Evolutionary conservation across 345 rosid species (phyloP).

Genomic region (Euphorbia tirucalli): DNA sequence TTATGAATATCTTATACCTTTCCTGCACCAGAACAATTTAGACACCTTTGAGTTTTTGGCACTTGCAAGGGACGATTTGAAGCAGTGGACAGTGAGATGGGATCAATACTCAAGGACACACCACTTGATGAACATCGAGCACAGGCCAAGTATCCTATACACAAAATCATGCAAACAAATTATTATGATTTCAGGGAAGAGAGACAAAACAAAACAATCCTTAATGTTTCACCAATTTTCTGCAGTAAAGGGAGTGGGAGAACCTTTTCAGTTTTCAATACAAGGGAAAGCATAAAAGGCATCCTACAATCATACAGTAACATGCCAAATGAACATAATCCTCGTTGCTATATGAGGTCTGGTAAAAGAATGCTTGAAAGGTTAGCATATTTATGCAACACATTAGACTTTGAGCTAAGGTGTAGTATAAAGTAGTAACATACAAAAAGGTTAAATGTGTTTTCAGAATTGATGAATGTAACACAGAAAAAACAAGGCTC

Average conservation of each 20-base stretch:
- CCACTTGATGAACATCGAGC: slow-evolving; percentile 90
- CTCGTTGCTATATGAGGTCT: too few species aligned
- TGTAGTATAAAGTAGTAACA: too few species aligned
- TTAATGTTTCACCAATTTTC: neutral
- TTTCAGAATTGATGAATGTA: too few species aligned
- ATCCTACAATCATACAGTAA: neutral
- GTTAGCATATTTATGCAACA: too few species aligned
- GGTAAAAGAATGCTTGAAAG: too few species aligned
- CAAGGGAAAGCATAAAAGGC: neutral
- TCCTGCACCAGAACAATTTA: slow-evolving; percentile 88
- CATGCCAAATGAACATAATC: neutral
- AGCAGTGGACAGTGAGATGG: slow-evolving; percentile 46
- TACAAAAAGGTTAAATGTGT: too few species aligned
- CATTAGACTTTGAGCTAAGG: too few species aligned
- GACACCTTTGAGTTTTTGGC: slow-evolving; percentile 66
- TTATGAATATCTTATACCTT: slow-evolving; percentile 45
- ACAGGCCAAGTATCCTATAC: slow-evolving; percentile 89
- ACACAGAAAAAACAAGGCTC: too few species aligned
- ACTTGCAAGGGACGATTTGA: slow-evolving; percentile 47
- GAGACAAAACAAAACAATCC: neutral
- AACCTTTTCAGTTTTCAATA: neutral
- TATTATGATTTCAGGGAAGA: neutral
- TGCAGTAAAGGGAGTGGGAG: neutral
- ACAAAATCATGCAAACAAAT: slow-evolving; percentile 1
- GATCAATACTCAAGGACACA: slow-evolving; percentile 58